Base-by-base conservation (phyloP, 371 early-diverging fungal species). In the Smittium culicis region DNA sequence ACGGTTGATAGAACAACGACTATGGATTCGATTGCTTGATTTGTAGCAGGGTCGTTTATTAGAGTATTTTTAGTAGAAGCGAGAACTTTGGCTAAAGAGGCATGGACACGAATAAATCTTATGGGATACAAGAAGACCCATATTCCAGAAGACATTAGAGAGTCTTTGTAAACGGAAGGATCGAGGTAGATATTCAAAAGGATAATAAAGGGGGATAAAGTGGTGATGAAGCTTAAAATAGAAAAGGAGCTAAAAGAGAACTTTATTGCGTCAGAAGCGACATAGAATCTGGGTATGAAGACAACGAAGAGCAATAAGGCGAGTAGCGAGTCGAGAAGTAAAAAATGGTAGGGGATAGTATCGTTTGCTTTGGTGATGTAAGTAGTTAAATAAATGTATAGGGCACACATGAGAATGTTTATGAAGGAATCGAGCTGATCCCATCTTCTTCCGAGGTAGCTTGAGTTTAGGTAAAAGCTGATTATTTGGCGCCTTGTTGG, bases 61-160 rank as follows among this genome's bases (percentile, higher is more conserved):
- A 81, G 68, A 11, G 81, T 66, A 68, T 81, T 82, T 69, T 83
- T 81, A 61, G 82, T 79, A 3, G 85, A 83, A 35, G 77, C 69
- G 61, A 84, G 68, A 58, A 79, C 77, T 34, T 72, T 71, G 58
- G 68, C 66, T 16, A 81, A 68, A 8, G 82, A 73, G 16, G 79
- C 70, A 72, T 87, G 81, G 68, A 88, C 71, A 0, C 88, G 75
- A 73, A 83, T 73, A 68, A 85, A 86, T 1, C 88, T 76, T 45
- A 86, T 79, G 25, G 88, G 87, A 67, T 85, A 85, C 57, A 85
- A 66, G 64, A 79, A 84, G 28, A 78, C 81, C 68, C 74, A 70
- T 33, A 70, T 32, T 2, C 81, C 82, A 29, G 83, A 78, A 54
- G 77, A 71, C 85, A 85, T 79, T 66, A 83, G 81, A 55, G 85